Base-by-base conservation (phyloP, 495 filamentous ascomycete species). In the Penicillium chermesinum region DNA sequence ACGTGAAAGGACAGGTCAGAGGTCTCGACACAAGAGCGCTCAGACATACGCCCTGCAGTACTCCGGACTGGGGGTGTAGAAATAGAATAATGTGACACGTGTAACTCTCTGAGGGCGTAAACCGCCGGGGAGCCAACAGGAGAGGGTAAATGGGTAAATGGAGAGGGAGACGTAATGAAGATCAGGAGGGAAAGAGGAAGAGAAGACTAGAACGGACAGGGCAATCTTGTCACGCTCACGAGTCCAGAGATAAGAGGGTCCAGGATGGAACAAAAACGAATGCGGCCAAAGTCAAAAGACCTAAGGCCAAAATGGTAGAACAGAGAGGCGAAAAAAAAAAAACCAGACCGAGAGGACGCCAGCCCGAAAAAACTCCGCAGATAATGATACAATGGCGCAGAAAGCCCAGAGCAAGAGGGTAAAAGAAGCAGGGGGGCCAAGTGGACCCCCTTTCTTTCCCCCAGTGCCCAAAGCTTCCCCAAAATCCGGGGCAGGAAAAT, bases 321-420 rank as follows among this genome's bases (percentile, higher is more conserved):
- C 15, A 16, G 12, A 40, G 40, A 48, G 44, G 7, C 16, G 39
- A 46, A 33, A 16, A 46, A 21, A 41, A 16, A 19, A 52, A 38
- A 25, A 34, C 49, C n/a, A 35, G n/a, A n/a, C n/a, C n/a, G n/a
- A n/a, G n/a, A 48, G 30, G 20, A 40, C 41, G 16, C 36, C 37
- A 42, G 32, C 10, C 32, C 44, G n/a, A n/a, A 22, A 19, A 15
- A 51, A 55, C 43, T 55, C 47, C 41, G 41, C 53, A 50, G 18
- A 49, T 56, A 53, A 45, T 57, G 46, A 45, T 57, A 57, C 54
- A 57, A 53, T 46, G 54, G 46, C 20, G 47, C 22, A 46, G 42
- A 25, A 15, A 19, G 15, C 12, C 22, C 33, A n/a, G 14, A 36
- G 33, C 32, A 46, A 19, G 7, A 7, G 16, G 33, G n/a, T n/a